These are phyloP conservation scores for Pyronema domesticum DNA, from an alignment of 495 filamentous ascomycete genomes.

Conservation along the genomic window DNA sequence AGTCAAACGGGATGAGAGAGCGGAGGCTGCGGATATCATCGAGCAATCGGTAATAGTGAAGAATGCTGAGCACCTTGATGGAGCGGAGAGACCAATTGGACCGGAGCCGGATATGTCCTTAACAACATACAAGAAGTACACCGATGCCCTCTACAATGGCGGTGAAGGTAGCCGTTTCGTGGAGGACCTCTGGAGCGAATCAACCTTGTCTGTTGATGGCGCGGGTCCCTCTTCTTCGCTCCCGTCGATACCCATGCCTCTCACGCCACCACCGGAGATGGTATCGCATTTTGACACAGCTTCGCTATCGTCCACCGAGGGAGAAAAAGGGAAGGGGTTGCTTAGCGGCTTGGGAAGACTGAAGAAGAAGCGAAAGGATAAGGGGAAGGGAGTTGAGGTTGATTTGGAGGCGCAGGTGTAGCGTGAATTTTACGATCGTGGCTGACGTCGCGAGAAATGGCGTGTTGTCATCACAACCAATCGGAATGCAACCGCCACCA, in stretches of 20 bases:
- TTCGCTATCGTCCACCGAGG: background rate
- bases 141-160: background rate
- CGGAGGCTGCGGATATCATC: background rate
- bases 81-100: background rate
- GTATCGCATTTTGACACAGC: background rate
- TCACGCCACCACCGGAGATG: constrained; percentile 2
- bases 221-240: background rate
- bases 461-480: too few relatives aligned
- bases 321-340: background rate
- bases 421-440: background rate
- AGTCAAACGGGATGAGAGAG: background rate
- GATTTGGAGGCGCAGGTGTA: constrained; percentile 7
- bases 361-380: constrained; percentile 1
- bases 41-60: background rate
- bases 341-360: background rate
- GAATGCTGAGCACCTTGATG: background rate
- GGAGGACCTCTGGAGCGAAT: background rate
- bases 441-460: too few relatives aligned
- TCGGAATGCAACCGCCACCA: too few relatives aligned
- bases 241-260: background rate
- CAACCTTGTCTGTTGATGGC: background rate
- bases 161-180: background rate
- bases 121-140: constrained; percentile 11
- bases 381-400: constrained; percentile 4
- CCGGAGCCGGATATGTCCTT: background rate